Conservation (phyloP, 2,329 filamentous ascomycete genomes). For the Arachnomyces sp. region DNA sequence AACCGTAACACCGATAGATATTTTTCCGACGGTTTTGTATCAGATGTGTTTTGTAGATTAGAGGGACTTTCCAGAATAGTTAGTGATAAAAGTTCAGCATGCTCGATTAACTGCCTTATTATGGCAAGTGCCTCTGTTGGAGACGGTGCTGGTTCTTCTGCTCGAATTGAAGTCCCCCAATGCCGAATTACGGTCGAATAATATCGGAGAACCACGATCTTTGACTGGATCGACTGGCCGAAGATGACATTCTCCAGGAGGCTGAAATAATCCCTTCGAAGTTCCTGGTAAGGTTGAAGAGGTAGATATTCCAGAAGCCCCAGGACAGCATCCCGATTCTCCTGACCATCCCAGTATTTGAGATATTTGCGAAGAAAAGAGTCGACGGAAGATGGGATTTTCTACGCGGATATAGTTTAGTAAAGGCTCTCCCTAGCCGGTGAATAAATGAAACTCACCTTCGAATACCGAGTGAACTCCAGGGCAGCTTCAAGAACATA, state of each 20-base stretch:
- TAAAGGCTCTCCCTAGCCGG: background rate
- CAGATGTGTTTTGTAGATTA: constrained; percentile 10
- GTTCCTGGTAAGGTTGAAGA: constrained; percentile 22
- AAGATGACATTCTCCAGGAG: constrained; percentile 35
- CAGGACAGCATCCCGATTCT: constrained; percentile 39
- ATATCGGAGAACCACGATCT: constrained; percentile 53
- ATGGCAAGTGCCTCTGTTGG: constrained; percentile 2
- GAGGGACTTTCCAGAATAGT: constrained; percentile 50
- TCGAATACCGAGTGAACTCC: constrained; percentile 29
- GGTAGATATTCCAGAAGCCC: constrained; percentile 26
- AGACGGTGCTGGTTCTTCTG: constrained; percentile 20
- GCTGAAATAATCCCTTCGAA: constrained; percentile 30
- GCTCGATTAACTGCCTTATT: constrained; percentile 41
- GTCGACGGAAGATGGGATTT: constrained; percentile 24
- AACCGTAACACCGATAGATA: constrained; percentile 52
- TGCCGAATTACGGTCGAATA: constrained; percentile 60
- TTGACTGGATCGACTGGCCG: constrained; percentile 38
- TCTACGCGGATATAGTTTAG: constrained; percentile 16
- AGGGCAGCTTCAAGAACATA: constrained; percentile 28
- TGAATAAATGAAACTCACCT: constrained; percentile 20
- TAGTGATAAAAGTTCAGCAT: constrained; percentile 47
- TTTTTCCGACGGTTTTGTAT: constrained; percentile 12
- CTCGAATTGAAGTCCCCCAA: constrained; percentile 33
- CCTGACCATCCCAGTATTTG: constrained; percentile 53
- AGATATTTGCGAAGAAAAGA: constrained; percentile 45